A percentile compares a stretch with the other conserved stretches of the same genome.
phyloP scores from a whole-genome alignment of 163 green algal genomes.

The Scenedesmus sp. region DNA sequence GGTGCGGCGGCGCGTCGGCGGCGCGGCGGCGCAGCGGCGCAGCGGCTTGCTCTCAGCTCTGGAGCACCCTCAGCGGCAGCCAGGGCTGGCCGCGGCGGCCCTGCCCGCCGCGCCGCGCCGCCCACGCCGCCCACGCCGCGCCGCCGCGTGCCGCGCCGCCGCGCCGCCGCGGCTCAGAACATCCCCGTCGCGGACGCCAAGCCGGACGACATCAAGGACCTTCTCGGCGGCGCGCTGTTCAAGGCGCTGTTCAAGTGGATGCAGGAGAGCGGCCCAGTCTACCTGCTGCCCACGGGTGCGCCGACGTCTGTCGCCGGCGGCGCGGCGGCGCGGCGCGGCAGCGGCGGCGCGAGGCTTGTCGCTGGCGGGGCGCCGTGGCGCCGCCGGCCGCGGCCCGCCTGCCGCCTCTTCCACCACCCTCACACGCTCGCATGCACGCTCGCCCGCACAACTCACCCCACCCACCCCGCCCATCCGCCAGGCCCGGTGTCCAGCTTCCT shows the following conservation, averaged over 20 bases:
- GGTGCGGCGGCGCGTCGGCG: conserved; percentile 49
- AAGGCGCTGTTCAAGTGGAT: conserved; percentile 95
- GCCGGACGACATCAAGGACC: conserved; percentile 95
- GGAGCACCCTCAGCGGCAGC: too few relatives aligned
- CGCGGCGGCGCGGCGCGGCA: too few relatives aligned
- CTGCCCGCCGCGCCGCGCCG: too few relatives aligned
- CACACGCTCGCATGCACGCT: conserved; percentile 8
- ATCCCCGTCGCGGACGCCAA: conserved; percentile 95
- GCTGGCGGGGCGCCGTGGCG: too few relatives aligned
- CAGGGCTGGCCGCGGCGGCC: too few relatives aligned
- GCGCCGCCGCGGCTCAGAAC: conserved; percentile 64
- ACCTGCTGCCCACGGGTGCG: conserved; percentile 86
- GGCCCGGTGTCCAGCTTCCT: conserved; percentile 89
- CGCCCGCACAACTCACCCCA: too few relatives aligned
- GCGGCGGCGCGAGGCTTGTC: too few relatives aligned
- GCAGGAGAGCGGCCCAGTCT: conserved; percentile 91
- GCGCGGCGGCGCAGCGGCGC: not conserved
- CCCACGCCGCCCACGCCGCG: too few relatives aligned
- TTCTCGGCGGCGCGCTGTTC: conserved; percentile 97
- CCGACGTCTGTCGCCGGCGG: conserved; percentile 63
- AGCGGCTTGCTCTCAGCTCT: not conserved
- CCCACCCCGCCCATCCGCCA: too few relatives aligned
- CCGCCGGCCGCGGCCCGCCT: too few relatives aligned
- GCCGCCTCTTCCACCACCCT: conserved; percentile 83
- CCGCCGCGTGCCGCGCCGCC: not conserved